phyloP scores from a whole-genome alignment of 2,329 filamentous ascomycete genomes.

The Raffaelea ambrosiae region DNA sequence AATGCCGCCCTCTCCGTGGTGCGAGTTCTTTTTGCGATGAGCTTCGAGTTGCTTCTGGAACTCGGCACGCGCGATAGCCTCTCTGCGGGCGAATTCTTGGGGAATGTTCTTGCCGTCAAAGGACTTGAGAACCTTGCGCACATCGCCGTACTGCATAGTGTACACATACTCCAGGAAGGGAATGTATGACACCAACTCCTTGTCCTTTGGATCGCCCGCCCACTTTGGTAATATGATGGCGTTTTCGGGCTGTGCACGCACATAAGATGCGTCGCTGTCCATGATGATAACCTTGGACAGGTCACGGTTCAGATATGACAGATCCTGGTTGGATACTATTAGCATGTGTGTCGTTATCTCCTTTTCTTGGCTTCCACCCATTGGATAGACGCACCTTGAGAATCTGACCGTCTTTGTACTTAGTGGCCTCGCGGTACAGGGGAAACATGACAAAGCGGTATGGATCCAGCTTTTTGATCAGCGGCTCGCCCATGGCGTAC shows the following conservation, averaged over 20 bases:
- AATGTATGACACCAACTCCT: conserved; percentile 78
- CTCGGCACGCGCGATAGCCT: conserved; percentile 75
- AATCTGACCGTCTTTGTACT: conserved; percentile 92
- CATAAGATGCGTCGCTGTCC: conserved; percentile 75
- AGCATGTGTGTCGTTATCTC: not conserved
- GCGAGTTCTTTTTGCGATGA: conserved; percentile 55
- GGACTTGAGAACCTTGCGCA: conserved; percentile 76
- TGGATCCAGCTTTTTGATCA: conserved; percentile 89
- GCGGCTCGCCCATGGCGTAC: conserved; percentile 72
- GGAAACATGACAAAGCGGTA: conserved; percentile 95
- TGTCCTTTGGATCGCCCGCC: conserved; percentile 76
- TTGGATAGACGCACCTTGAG: conserved; percentile 61
- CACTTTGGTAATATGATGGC: conserved; percentile 87
- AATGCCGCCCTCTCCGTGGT: conserved; percentile 44
- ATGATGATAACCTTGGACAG: conserved; percentile 92
- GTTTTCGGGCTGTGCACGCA: conserved; percentile 90
- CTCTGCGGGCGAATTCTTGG: conserved; percentile 78
- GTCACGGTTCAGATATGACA: conserved; percentile 95
- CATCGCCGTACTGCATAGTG: conserved; percentile 84
- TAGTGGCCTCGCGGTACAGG: conserved; percentile 90
- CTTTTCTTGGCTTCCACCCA: not conserved
- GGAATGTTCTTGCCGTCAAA: conserved; percentile 88
- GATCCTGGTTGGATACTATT: conserved; percentile 54
- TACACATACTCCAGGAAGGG: conserved; percentile 97
- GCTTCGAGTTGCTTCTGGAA: conserved; percentile 71